Evolutionary conservation across 2,329 filamentous ascomycete genomes (phyloP).

Genomic region (Clarireedia homoeocarpa): DNA sequence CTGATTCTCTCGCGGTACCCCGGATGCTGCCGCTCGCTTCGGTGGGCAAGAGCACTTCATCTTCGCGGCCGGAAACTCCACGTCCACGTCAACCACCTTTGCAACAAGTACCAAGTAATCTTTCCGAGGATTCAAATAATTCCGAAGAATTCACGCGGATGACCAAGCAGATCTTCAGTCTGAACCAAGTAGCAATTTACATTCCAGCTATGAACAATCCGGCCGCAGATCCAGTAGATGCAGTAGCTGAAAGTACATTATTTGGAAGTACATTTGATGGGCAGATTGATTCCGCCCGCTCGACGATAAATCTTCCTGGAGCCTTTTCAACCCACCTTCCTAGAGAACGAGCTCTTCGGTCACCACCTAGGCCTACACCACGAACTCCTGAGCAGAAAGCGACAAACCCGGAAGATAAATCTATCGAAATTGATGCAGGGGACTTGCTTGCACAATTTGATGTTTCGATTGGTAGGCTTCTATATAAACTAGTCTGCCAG

Average conservation of each 20-base stretch:
- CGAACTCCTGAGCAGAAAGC: neutral
- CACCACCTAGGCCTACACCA: neutral
- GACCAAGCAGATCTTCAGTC: conserved; percentile 29
- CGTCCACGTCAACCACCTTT: conserved; percentile 11
- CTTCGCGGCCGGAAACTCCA: neutral
- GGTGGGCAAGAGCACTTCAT: conserved; percentile 6
- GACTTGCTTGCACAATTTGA: conserved; percentile 27
- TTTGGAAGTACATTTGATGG: conserved; percentile 17
- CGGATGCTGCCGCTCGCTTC: neutral
- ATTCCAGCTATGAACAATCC: conserved; percentile 17
- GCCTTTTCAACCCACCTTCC: conserved; percentile 46
- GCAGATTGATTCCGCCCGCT: conserved; percentile 21
- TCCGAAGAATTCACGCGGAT: conserved; percentile 24
- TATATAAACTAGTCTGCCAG: conserved; percentile 25
- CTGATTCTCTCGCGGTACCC: neutral
- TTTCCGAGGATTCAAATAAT: conserved; percentile 22
- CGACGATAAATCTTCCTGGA: conserved; percentile 48
- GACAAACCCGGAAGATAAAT: conserved; percentile 7
- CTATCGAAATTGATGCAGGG: conserved; percentile 26
- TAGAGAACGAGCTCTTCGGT: neutral
- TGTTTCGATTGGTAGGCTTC: conserved; percentile 27
- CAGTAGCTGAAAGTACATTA: conserved; percentile 6
- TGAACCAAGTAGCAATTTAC: conserved; percentile 31
- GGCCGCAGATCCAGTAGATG: conserved; percentile 3
- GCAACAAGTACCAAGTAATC: conserved; percentile 18